Evolutionary conservation across 2,329 filamentous ascomycete species (phyloP), one percentile per base, ranked within the genome.

Genomic region (Ambrosiella cleistominuta): DNA sequence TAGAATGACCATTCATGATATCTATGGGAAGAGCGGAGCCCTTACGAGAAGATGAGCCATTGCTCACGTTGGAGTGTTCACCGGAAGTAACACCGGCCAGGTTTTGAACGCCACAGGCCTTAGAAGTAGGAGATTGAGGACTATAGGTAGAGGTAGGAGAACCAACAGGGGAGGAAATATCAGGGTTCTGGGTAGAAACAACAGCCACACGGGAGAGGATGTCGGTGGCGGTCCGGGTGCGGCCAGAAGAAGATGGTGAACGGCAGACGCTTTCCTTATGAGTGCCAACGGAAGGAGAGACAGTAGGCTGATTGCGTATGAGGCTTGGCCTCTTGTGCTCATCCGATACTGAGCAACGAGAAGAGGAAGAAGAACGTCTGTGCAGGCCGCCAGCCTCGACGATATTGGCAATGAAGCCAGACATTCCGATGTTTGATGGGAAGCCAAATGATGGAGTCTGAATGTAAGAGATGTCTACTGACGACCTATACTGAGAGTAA

Each of bases 11-110:
- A 44, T 36, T 55, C 51, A 59, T 40, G 36, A 59, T 44, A 17
- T 40, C 19, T 13, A 55, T 54, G 35, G 27, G 51, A 7, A 54
- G 50, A 49, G 19, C 40, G 72, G 57, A 62, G 60, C 8, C 45
- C 13, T 58, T 70, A 66, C 60, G 67, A 64, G 60, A 62, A 61
- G 66, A 65, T 42, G 53, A 57, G n/a, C 47, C n/a, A 59, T 36
- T 55, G 13, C 57, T 36, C 56, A 51, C 45, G 42, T 42, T 39
- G 3, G 56, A 57, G 38, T 35, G 27, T 19, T 36, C 44, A 37
- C 17, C 19, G 17, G 39, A 12, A n/a, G 54, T 44, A 1, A 42
- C 50, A 7, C 47, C 27, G 27, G 15, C 37, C 38, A 54, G 27
- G 37, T 19, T 15, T 9, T 38, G 15, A 27, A n/a, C 13, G 11